These are phyloP conservation scores for Trichoderma cornu-damae DNA, from an alignment of 2,329 filamentous ascomycete genomes.

Conservation along the genomic window DNA sequence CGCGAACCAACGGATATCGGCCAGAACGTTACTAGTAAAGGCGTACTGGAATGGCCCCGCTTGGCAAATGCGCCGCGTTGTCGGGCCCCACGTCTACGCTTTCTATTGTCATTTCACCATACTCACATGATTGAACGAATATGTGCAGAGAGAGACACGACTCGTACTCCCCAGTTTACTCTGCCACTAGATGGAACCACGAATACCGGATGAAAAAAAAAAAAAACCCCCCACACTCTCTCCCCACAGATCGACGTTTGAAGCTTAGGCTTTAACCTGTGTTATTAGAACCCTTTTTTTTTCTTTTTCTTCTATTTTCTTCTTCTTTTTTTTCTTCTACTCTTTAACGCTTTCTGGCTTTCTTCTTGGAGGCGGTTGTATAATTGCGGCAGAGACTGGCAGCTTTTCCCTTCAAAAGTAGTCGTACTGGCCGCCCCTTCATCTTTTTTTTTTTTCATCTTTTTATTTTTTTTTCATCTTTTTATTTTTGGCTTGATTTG, in stretches of 20 bases:
- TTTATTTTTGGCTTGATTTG: slow-evolving; percentile 17
- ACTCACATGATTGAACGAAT: slow-evolving; percentile 22
- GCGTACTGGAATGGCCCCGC: not conserved
- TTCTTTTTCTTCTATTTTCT: not conserved
- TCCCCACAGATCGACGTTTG: slow-evolving; percentile 3
- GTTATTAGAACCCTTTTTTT: slow-evolving; percentile 21
- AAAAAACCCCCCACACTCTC: not conserved
- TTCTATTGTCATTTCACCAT: slow-evolving; percentile 10
- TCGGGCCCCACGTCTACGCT: not conserved
- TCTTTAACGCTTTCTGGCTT: not conserved
- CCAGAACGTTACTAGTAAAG: slow-evolving; percentile 34
- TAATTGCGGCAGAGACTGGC: slow-evolving; percentile 14
- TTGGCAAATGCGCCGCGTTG: not conserved
- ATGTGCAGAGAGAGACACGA: slow-evolving; percentile 10
- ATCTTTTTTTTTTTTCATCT: slow-evolving; percentile 3
- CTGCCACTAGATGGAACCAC: not conserved
- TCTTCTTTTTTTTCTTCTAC: too few species aligned
- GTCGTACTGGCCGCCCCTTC: not conserved
- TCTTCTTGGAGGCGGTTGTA: slow-evolving; percentile 16
- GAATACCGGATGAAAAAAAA: not conserved
- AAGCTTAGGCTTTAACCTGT: slow-evolving; percentile 20
- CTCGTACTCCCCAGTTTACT: not conserved
- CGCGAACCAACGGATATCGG: slow-evolving; percentile 45
- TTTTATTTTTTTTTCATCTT: slow-evolving; percentile 16
- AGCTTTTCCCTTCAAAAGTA: not conserved